Conservation (phyloP, 2,329 filamentous ascomycete species). For the Colletotrichum sp. region DNA sequence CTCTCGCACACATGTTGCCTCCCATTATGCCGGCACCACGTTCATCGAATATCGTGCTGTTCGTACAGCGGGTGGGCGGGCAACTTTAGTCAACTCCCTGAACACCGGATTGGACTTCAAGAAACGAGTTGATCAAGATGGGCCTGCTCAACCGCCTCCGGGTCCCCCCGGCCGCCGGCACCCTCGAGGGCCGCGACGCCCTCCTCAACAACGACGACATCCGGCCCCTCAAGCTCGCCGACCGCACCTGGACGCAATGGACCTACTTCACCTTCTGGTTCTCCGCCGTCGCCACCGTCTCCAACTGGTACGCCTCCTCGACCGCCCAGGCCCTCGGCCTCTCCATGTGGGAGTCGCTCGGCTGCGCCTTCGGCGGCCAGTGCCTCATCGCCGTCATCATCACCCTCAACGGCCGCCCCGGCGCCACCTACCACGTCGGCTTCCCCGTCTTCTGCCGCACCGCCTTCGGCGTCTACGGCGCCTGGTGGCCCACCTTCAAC, state of each 20-base stretch:
- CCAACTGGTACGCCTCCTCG: constrained; percentile 41
- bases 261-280: constrained; percentile 50
- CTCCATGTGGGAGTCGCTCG: constrained; percentile 54
- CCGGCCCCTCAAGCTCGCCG: constrained; percentile 38
- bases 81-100: neutral
- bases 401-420: constrained; percentile 43
- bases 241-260: constrained; percentile 43
- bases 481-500: constrained; percentile 48
- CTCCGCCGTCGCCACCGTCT: constrained; percentile 40
- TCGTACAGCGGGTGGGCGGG: neutral
- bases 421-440: constrained; percentile 46
- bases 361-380: constrained; percentile 43
- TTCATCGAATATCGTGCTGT: neutral
- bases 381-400: constrained; percentile 44
- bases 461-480: constrained; percentile 48
- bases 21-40: neutral
- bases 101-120: neutral
- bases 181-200: constrained; percentile 26
- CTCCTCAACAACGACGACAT: constrained; percentile 46
- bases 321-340: constrained; percentile 46
- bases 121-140: neutral
- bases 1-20: neutral
- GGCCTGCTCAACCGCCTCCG: constrained; percentile 5
- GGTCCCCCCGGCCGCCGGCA: constrained; percentile 5
- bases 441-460: constrained; percentile 46